These are phyloP conservation scores for Leccinum imitatum DNA, from an alignment of 768 basidiomycete species.

Conservation along the genomic window DNA sequence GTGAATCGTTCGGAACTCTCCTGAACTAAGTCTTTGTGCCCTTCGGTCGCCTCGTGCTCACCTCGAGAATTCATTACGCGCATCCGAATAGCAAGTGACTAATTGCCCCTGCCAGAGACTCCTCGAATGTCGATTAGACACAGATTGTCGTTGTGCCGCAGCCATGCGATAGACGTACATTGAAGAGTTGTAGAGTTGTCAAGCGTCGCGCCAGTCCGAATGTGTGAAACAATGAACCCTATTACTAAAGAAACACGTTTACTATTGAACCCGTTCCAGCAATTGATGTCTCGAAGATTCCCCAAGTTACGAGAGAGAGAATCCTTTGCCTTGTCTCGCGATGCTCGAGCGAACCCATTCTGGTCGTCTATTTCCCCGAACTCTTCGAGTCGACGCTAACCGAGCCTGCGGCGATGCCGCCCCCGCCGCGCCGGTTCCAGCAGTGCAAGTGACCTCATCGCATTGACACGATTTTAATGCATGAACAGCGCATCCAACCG, in stretches of 20 bases:
- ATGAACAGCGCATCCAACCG: constrained; percentile 8
- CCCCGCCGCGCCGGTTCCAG: constrained; percentile 1
- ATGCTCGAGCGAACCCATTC: background rate
- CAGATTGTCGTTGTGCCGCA: background rate
- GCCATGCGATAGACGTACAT: background rate
- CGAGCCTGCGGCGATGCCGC: constrained; percentile 22
- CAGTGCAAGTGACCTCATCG: constrained; percentile 30
- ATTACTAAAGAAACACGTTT: background rate
- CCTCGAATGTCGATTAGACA: background rate
- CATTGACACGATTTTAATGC: constrained; percentile 33
- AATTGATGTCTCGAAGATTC: background rate
- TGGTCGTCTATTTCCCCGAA: constrained; percentile 10
- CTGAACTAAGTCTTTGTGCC: constrained; percentile 3
- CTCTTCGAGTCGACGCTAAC: constrained; percentile 13
- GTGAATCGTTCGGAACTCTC: too few relatives aligned
- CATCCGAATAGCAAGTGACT: background rate
- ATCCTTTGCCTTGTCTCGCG: constrained; percentile 3
- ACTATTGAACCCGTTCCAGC: background rate
- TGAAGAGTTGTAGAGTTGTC: background rate
- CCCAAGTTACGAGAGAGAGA: background rate
- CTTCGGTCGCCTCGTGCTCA: constrained; percentile 18
- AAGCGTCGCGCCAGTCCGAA: background rate
- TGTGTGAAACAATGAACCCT: background rate
- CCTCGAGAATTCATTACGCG: constrained; percentile 25
- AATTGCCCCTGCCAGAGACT: background rate